Base-by-base conservation (phyloP, 768 basidiomycete species). In the Tricholoma matsutake region DNA sequence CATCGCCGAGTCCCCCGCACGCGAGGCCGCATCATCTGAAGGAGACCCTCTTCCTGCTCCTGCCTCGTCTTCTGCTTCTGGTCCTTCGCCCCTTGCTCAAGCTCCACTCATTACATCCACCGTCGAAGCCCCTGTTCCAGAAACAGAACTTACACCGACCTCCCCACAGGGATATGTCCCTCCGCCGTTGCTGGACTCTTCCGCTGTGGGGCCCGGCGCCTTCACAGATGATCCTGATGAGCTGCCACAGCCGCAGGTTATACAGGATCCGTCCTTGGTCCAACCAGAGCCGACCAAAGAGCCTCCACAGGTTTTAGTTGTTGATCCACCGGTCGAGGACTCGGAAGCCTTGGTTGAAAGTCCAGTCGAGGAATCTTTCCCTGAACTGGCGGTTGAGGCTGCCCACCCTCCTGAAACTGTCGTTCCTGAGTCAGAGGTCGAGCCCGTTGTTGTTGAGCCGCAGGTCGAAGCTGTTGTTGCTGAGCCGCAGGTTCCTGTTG, bases 1-100 rank as follows among this genome's bases (percentile, higher is more conserved):
- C 3, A 89, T 91, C 60, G 78, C 83, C 1, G 89, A 91, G 68
- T 89, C 86, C 2, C 87, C 88, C 29, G 80, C 79, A 7, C 80
- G 86, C 25, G 86, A 87, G 65, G 81, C 77, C 8, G 83, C 78
- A 13, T 80, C 75, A 3, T 62, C 75, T 31, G 64, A 63, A 34
- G 71, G 72, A 13, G 67, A 73, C 6, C 67, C 67, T 4, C 57
- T 69, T 20, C 79, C 72, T 0, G 77, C 76, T 29, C 75, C 74
- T 31, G 60, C 22, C 22, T 25, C 22, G 22, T 25, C 22, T 25
- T 25, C 22, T 6, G 58, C 69, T 28, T 80, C 72, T 0, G 77
- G 29, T 14, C 29, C 76, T 32, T 83, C 85, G 22, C 81, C 82
- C 25, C 75, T 83, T 29, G 69, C 73, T 35, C 76, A 74, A 13